These are phyloP conservation scores for Ricinus communis DNA, from an alignment of 345 rosid genomes.

Conservation along the genomic window DNA sequence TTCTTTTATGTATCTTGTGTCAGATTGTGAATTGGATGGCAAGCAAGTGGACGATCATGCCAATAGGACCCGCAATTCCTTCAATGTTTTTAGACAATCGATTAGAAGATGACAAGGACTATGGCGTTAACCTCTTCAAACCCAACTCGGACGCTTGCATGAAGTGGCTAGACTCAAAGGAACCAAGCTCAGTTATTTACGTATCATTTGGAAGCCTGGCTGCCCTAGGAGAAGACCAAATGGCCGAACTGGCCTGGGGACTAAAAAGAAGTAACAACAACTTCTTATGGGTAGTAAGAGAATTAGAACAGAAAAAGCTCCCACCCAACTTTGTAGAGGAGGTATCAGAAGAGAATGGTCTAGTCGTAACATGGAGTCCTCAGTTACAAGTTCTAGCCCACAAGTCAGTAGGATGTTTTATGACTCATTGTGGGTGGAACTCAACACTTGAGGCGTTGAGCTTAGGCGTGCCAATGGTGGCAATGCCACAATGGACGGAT, in stretches of 20 bases:
- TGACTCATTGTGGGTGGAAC: constrained; percentile 71
- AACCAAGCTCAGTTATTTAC: constrained; percentile 46
- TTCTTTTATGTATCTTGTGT: background rate
- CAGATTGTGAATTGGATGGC: constrained; percentile 11
- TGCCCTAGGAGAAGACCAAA: constrained; percentile 40
- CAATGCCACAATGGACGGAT: constrained; percentile 59
- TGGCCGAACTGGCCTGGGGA: constrained; percentile 49
- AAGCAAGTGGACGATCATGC: constrained; percentile 8
- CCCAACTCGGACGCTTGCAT: constrained; percentile 32
- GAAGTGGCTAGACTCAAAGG: constrained; percentile 51
- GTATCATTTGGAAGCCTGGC: constrained; percentile 63
- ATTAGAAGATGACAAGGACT: constrained; percentile 28
- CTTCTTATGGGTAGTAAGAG: constrained; percentile 66
- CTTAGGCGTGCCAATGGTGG: constrained; percentile 55
- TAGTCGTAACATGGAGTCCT: constrained; percentile 50
- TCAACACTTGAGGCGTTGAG: constrained; percentile 48
- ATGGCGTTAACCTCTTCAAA: constrained; percentile 34
- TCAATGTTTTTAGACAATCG: constrained; percentile 38
- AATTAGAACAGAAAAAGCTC: constrained; percentile 42
- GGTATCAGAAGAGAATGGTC: constrained; percentile 25
- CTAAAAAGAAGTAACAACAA: constrained; percentile 29
- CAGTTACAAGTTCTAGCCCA: constrained; percentile 52
- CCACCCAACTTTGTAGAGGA: constrained; percentile 33
- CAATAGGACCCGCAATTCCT: constrained; percentile 39
- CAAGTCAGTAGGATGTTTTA: constrained; percentile 50